Percentiles rank a stretch among this genome's conserved stretches.
Conservation (phyloP, 148 eudicot species). For the Camellia japonica region DNA sequence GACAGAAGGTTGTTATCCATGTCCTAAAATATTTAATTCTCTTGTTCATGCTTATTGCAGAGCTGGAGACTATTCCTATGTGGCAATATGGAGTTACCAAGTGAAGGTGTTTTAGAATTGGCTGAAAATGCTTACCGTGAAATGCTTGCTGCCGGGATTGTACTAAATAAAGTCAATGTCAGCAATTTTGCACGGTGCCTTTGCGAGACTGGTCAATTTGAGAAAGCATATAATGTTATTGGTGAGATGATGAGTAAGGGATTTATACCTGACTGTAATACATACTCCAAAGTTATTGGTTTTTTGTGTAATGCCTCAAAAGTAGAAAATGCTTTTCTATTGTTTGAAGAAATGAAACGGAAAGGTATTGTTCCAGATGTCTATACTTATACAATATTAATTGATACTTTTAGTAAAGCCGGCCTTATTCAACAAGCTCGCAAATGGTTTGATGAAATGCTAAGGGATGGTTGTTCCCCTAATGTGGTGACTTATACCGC, state of each 20-base stretch:
- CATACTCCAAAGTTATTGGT: conserved; percentile 81
- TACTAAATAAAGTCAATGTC: conserved; percentile 75
- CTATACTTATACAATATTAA: conserved; percentile 78
- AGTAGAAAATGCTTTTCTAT: conserved; percentile 68
- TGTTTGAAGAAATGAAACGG: conserved; percentile 83
- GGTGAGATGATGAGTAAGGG: conserved; percentile 80
- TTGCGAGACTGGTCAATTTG: conserved; percentile 77
- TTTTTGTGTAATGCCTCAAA: conserved; percentile 68
- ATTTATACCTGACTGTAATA: conserved; percentile 75
- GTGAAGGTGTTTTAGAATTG: conserved; percentile 49
- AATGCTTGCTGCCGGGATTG: conserved; percentile 64
- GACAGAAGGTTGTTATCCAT: conserved; percentile 92
- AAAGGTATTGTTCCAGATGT: conserved; percentile 79
- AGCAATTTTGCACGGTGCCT: conserved; percentile 71
- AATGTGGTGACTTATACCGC: conserved; percentile 93
- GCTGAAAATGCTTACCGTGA: conserved; percentile 73
- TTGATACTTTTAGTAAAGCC: conserved; percentile 88
- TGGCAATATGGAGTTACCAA: conserved; percentile 57
- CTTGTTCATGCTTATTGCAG: conserved; percentile 78
- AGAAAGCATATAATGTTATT: conserved; percentile 67
- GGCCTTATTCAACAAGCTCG: conserved; percentile 88
- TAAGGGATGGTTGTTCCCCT: conserved; percentile 63
- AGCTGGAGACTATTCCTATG: conserved; percentile 71
- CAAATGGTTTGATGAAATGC: conserved; percentile 81
- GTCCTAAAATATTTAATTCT: conserved; percentile 64